These are phyloP conservation scores for Hydnum rufescens DNA, from an alignment of 768 basidiomycete species.

Conservation along the genomic window DNA sequence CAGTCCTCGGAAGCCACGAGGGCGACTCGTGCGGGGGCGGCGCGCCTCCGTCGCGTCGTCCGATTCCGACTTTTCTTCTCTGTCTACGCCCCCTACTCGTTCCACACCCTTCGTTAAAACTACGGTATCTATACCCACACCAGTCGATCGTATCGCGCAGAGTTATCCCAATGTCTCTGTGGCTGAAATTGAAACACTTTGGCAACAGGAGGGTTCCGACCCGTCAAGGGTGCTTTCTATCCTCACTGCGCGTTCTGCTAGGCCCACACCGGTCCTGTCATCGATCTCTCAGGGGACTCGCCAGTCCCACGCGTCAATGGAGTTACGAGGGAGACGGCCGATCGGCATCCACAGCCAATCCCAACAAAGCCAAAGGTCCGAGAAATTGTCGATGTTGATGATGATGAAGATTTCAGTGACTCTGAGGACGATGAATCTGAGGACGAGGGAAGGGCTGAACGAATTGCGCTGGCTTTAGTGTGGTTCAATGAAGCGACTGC, in stretches of 20 bases:
- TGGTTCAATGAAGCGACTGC: conserved; percentile 25
- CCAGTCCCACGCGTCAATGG: background rate
- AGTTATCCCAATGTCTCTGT: background rate
- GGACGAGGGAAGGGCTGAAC: conserved; percentile 12
- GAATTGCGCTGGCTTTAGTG: conserved; percentile 18
- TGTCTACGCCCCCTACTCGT: background rate
- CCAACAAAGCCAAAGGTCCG: conserved; percentile 1
- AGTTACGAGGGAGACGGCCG: background rate
- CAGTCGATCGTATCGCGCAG: background rate
- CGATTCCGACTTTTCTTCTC: background rate
- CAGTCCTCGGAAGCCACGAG: conserved; percentile 2
- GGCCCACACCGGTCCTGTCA: too few species aligned
- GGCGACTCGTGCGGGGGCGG: conserved; percentile 1
- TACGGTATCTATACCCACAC: background rate
- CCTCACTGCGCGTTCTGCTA: too few species aligned
- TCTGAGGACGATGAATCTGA: conserved; percentile 14
- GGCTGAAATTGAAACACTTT: background rate
- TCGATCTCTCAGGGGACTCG: too few species aligned
- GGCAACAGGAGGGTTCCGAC: too few species aligned
- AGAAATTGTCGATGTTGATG: background rate
- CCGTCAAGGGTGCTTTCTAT: too few species aligned
- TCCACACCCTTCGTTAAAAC: background rate
- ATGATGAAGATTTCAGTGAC: too few species aligned
- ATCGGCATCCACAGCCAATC: background rate
- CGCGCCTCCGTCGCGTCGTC: background rate